Conservation (phyloP, 2,329 filamentous ascomycete genomes). For the Pleoardoris graminearum region DNA sequence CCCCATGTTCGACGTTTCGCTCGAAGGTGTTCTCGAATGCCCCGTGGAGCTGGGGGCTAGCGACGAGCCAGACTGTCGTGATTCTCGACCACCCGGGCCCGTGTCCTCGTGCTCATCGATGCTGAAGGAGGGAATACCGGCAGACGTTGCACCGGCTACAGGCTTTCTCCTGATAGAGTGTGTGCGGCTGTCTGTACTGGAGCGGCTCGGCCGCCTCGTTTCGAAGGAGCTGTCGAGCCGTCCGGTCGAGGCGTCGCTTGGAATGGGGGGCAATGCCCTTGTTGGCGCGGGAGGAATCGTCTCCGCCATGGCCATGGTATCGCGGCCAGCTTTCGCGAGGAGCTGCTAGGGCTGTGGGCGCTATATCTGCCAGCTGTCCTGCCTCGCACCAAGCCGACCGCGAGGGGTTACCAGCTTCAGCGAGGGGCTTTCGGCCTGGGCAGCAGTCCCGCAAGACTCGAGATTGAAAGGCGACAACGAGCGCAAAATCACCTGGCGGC, state of each 20-base stretch:
- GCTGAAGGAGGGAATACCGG: constrained; percentile 38
- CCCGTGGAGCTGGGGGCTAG: constrained; percentile 35
- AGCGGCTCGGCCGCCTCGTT: constrained; percentile 21
- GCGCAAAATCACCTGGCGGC: background rate
- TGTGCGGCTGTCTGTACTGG: constrained; percentile 24
- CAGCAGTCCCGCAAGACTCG: background rate
- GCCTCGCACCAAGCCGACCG: constrained; percentile 1
- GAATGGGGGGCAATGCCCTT: constrained; percentile 33
- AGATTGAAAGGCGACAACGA: background rate
- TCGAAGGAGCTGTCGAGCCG: constrained; percentile 14
- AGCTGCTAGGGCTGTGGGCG: background rate
- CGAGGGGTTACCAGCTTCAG: constrained; percentile 6
- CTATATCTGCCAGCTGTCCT: constrained; percentile 2
- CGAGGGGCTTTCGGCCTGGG: constrained; percentile 1
- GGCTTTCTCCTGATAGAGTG: constrained; percentile 33
- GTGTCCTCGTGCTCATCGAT: constrained; percentile 37
- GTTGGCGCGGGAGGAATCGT: constrained; percentile 24
- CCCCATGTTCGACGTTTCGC: constrained; percentile 38
- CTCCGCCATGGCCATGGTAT: constrained; percentile 33
- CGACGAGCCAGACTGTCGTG: constrained; percentile 41
- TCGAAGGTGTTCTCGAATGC: constrained; percentile 42
- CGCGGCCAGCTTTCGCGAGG: background rate
- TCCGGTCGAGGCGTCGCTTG: constrained; percentile 19
- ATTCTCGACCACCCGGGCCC: constrained; percentile 35
- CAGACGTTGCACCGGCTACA: constrained; percentile 18